phyloP scores from a whole-genome alignment of 2,329 filamentous ascomycete genomes.

The Penicillium sp. region DNA sequence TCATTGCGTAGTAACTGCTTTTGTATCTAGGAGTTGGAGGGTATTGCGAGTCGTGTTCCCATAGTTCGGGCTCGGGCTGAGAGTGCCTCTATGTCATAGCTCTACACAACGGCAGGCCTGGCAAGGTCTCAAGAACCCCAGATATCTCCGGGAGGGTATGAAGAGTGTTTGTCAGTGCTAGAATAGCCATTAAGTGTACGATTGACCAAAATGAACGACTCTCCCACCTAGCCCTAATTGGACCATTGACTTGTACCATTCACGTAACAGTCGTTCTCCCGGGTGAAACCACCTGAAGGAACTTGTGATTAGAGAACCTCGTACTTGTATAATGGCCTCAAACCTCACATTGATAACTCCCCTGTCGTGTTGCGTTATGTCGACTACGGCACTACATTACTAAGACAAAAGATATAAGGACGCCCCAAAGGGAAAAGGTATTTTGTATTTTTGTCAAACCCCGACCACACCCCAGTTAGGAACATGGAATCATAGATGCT shows the following conservation, averaged over 20 bases:
- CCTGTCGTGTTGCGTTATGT: background rate
- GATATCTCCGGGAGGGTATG: too few species aligned
- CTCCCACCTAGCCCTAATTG: background rate
- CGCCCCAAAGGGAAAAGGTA: slow-evolving; percentile 20
- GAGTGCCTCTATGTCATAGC: too few species aligned
- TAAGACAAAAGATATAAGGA: background rate
- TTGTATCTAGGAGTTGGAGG: too few species aligned
- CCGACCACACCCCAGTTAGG: slow-evolving; percentile 25
- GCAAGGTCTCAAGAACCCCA: too few species aligned
- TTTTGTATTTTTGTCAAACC: slow-evolving; percentile 28
- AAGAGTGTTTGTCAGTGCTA: background rate
- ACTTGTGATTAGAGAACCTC: background rate
- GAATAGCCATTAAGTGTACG: background rate
- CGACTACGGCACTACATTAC: background rate
- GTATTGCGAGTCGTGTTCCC: too few species aligned
- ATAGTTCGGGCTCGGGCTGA: too few species aligned
- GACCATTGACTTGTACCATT: background rate
- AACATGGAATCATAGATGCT: slow-evolving; percentile 28
- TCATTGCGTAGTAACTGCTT: too few species aligned
- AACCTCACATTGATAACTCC: too few species aligned
- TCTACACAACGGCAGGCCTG: too few species aligned
- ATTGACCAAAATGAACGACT: background rate
- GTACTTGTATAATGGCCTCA: background rate
- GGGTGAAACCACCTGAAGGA: background rate
- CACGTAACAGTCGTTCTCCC: background rate